phyloP scores from a whole-genome alignment of 139 green algal genomes.

The Chlamydomonas applanata region DNA sequence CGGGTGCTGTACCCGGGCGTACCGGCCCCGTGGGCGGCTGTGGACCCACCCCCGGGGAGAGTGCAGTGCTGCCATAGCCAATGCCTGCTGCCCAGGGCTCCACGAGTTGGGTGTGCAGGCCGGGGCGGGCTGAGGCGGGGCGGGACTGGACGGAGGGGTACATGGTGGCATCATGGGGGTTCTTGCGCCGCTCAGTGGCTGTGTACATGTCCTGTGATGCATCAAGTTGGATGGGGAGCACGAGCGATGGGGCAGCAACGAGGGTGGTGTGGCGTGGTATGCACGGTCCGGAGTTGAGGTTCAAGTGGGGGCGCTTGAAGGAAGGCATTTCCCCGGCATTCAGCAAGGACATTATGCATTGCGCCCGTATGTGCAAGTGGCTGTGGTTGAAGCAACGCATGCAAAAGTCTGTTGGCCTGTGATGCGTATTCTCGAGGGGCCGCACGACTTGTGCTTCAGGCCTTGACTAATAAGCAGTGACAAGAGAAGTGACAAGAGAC shows the following conservation, averaged over 20 bases:
- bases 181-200: slow-evolving; percentile 21
- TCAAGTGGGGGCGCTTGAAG: no score
- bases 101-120: neutral
- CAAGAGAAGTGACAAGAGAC: no score
- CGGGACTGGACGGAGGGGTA: slow-evolving; percentile 23
- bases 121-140: neutral
- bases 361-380: neutral
- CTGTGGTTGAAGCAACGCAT: neutral
- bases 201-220: slow-evolving; percentile 25
- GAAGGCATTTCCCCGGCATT: neutral
- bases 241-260: neutral
- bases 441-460: no score
- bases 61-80: neutral
- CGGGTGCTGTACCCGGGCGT: no score
- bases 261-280: neutral
- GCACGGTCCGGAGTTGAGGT: no score
- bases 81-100: neutral
- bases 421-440: no score
- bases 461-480: no score
- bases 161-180: slow-evolving; percentile 28
- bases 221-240: neutral
- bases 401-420: no score
- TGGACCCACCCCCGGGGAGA: neutral
- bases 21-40: no score
- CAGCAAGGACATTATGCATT: neutral